These are phyloP conservation scores for Ogataea corticis DNA, from an alignment of 805 yeast species.

Conservation along the genomic window DNA sequence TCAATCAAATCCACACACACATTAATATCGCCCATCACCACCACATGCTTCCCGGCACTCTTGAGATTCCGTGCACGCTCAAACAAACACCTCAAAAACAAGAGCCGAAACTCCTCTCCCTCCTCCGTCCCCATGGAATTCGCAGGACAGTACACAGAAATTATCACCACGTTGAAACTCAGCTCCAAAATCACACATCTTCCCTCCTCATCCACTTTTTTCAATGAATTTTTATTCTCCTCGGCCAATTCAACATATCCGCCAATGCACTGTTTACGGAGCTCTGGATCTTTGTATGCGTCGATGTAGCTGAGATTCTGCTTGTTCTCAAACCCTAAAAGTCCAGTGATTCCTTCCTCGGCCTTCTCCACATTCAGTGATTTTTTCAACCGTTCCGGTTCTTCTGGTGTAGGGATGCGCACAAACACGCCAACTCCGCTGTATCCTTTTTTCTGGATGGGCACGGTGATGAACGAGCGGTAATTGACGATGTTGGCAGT, in stretches of 20 bases:
- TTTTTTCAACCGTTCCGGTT: conserved; percentile 36
- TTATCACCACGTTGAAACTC: conserved; percentile 57
- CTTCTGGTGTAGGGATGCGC: conserved; percentile 47
- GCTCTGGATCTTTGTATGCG: conserved; percentile 16
- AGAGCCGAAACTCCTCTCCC: conserved; percentile 58
- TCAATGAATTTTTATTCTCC: conserved; percentile 25
- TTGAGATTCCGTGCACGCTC: conserved; percentile 58
- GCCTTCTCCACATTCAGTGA: conserved; percentile 63
- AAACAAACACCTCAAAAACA: conserved; percentile 60
- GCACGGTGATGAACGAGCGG: conserved; percentile 67
- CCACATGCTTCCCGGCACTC: conserved; percentile 61
- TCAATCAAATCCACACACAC: conserved; percentile 80
- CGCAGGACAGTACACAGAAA: conserved; percentile 87
- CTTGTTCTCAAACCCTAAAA: conserved; percentile 31
- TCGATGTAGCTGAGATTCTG: conserved; percentile 28
- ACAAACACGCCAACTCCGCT: conserved; percentile 89
- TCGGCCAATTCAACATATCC: conserved; percentile 58
- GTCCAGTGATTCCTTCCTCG: conserved; percentile 92
- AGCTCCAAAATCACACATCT: conserved; percentile 77
- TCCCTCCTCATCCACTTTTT: conserved; percentile 80
- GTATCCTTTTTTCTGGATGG: conserved; percentile 73
- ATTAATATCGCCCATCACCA: conserved; percentile 88
- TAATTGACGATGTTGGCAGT: conserved; percentile 52
- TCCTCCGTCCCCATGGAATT: conserved; percentile 72
- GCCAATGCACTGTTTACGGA: conserved; percentile 51